Evolutionary conservation across 2,329 filamentous ascomycete genomes (phyloP), one percentile per base, ranked within the genome.

Genomic region (Penicillium sp.): DNA sequence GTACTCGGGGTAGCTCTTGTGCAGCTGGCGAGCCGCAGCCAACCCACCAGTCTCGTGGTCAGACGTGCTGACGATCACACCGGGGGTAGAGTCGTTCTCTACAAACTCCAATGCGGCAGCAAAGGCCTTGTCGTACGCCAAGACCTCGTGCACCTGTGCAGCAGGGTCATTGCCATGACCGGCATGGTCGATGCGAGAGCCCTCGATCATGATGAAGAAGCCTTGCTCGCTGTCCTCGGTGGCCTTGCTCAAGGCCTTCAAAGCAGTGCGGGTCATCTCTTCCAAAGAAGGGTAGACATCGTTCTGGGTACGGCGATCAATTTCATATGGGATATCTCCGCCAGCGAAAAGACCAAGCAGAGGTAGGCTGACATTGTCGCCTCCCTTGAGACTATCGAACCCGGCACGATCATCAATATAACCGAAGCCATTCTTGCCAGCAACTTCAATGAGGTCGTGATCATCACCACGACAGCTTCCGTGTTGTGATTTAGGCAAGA

Each of bases 131-230:
- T 99, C 94, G 67, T 96, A 99, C 48, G 92, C 93, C n/a, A 97
- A 80, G 0, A 99, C 93, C 74, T 99, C 94, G 63, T 90, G 87
- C 10, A 93, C 90, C 68, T 94, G 90, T 1, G 90, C 89, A 9
- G 88, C 90, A 0, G 90, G 90, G 65, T 94, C 90, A 64, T 94
- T 94, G 59, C 83, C 84, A 70, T 94, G 90, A 6, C 92, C 94
- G 4, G 94, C 93, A 71, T 99, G 94, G 68, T 99, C 94, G 66
- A 99, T 97, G 40, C 94, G 84, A 66, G 91, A 96, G 4, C 92
- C 94, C 75, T 99, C 94, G 57, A 99, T 95, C 93, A 99, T 96
- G 65, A 99, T 80, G 76, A 99, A 99, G 80, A 97, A 99, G 4
- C 94, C 94, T 74, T 95, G 86, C 40, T 97, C 91, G 58, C 85